A percentile compares a stretch with the other conserved stretches of the same genome.
These are phyloP conservation scores for Uromyces viciae-fabae DNA, from an alignment of 1,284 basidiomycete genomes.

Conservation along the genomic window DNA sequence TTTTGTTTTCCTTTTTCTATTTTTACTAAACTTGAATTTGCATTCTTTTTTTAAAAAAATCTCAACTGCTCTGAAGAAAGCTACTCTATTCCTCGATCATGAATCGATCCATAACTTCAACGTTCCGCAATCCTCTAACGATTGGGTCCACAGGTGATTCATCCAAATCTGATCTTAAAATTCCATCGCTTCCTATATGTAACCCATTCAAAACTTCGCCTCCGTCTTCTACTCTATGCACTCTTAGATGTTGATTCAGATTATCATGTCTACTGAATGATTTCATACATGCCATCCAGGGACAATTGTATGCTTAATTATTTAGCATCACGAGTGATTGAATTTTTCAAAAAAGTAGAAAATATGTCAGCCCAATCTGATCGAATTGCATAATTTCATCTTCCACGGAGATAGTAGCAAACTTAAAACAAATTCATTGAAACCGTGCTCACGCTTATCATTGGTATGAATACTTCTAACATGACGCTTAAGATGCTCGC, in stretches of 20 bases:
- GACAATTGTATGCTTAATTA: constrained; percentile 41
- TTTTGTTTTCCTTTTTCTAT: neutral
- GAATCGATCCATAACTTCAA: constrained; percentile 28
- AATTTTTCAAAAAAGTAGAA: neutral
- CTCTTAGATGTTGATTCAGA: constrained; percentile 49
- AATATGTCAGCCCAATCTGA: too few species aligned
- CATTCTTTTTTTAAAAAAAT: neutral
- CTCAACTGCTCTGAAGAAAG: neutral
- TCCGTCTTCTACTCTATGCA: constrained; percentile 34
- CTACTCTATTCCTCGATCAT: constrained; percentile 21
- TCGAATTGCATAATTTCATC: too few species aligned
- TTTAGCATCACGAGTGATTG: too few species aligned
- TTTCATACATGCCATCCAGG: constrained; percentile 40
- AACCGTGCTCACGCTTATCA: constrained; percentile 65
- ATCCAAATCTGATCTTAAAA: constrained; percentile 31
- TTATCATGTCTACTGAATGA: constrained; percentile 43
- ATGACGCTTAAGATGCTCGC: constrained; percentile 74
- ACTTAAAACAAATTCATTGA: too few species aligned
- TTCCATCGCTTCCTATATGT: constrained; percentile 34
- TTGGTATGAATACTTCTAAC: constrained; percentile 73
- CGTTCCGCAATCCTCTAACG: constrained; percentile 21
- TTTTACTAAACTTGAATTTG: neutral
- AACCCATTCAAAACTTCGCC: constrained; percentile 37
- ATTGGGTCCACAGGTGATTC: constrained; percentile 28
- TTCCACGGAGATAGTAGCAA: too few species aligned